A percentile compares a stretch with the other conserved stretches of the same genome.
phyloP scores from a whole-genome alignment of 345 rosid genomes.

The Adansonia digitata region DNA sequence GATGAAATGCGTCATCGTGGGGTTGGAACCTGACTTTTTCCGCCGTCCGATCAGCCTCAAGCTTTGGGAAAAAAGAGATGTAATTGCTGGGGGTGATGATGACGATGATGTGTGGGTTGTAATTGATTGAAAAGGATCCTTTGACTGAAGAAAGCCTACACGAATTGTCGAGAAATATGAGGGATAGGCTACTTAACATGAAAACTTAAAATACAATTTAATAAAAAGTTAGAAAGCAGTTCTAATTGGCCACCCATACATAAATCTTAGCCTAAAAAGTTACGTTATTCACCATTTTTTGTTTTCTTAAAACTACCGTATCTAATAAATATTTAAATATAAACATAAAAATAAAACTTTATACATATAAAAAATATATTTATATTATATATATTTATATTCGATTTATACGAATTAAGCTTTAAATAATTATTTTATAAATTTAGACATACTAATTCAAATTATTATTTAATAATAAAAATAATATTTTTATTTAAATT shows the following conservation, averaged over 20 bases:
- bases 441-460: no score
- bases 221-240: background rate
- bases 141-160: constrained; percentile 66
- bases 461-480: no score
- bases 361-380: background rate
- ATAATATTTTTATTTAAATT: no score
- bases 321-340: no score
- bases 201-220: constrained; percentile 14
- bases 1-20: constrained; percentile 47
- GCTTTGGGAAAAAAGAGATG: constrained; percentile 48
- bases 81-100: constrained; percentile 27
- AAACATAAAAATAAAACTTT: no score
- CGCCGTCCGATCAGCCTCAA: constrained; percentile 39
- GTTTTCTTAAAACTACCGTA: no score
- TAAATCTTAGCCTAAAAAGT: background rate
- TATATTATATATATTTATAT: no score
- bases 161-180: constrained; percentile 14
- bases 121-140: constrained; percentile 48
- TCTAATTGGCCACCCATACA: constrained; percentile 8
- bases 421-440: no score
- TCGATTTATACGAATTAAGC: no score
- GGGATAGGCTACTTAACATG: background rate
- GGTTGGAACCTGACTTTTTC: constrained; percentile 46
- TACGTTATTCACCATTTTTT: no score
- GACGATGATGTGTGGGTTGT: constrained; percentile 34